These are phyloP conservation scores for Dactylellina parvicollis DNA, from an alignment of 2,329 filamentous ascomycete genomes.

Conservation along the genomic window DNA sequence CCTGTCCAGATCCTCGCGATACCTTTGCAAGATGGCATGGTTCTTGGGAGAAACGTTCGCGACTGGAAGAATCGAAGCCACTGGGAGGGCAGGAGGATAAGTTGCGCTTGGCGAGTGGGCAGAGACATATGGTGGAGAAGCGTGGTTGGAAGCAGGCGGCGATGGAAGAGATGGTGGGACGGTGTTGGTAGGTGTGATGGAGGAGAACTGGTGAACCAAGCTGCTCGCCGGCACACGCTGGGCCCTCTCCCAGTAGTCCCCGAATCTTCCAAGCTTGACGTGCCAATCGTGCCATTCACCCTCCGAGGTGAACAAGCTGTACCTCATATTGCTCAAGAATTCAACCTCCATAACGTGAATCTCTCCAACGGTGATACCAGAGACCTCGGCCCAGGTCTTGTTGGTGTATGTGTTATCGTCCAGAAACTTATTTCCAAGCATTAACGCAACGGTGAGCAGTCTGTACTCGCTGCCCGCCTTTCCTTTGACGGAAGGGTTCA, in stretches of 20 bases:
- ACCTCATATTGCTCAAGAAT: conserved; percentile 97
- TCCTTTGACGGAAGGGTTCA: conserved; percentile 87
- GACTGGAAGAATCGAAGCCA: conserved; percentile 50
- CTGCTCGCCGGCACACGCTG: conserved; percentile 62
- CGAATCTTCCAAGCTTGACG: conserved; percentile 80
- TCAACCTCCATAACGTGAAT: conserved; percentile 99
- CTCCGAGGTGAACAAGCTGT: conserved; percentile 86
- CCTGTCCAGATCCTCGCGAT: conserved; percentile 57
- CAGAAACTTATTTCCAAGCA: conserved; percentile 98
- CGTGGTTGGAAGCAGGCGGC: conserved; percentile 56
- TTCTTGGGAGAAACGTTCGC: conserved; percentile 54
- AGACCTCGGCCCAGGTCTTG: conserved; percentile 99
- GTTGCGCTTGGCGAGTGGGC: conserved; percentile 31
- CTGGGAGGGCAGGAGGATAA: conserved; percentile 51
- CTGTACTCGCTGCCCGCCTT: conserved; percentile 93
- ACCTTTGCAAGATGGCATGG: conserved; percentile 60
- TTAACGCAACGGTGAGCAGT: conserved; percentile 89
- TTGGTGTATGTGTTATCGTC: conserved; percentile 99
- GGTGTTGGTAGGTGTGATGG: conserved; percentile 40
- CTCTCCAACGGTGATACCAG: conserved; percentile 89
- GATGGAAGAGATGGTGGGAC: conserved; percentile 57
- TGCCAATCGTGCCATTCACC: conserved; percentile 90
- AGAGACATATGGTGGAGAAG: conserved; percentile 56
- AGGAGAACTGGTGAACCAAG: conserved; percentile 38
- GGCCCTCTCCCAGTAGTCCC: conserved; percentile 81